phyloP scores from a whole-genome alignment of 2,329 filamentous ascomycete genomes.

The Cytospora leucostoma region DNA sequence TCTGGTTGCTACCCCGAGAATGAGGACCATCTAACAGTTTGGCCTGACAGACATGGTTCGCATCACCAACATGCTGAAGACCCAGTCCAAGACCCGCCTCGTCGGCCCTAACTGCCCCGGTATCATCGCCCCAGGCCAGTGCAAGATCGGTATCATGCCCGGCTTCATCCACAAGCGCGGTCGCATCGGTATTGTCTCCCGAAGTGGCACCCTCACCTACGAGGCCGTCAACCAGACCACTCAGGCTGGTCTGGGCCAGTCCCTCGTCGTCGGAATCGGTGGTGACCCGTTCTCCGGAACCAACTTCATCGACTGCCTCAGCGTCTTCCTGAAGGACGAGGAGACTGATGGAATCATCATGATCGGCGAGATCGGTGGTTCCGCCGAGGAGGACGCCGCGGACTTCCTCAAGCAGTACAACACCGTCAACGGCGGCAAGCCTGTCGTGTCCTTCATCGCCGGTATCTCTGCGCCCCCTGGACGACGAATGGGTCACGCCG shows the following conservation, averaged over 20 bases:
- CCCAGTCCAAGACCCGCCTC: conserved; percentile 93
- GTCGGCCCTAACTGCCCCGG: conserved; percentile 98
- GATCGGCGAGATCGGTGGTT: conserved; percentile 98
- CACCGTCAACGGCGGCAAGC: conserved; percentile 81
- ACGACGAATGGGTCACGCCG: conserved; percentile 97
- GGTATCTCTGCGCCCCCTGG: conserved; percentile 97
- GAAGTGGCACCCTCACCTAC: conserved; percentile 97
- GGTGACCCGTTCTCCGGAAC: conserved; percentile 98
- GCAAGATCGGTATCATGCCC: conserved; percentile 99
- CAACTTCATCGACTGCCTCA: conserved; percentile 99
- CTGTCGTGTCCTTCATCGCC: conserved; percentile 96
- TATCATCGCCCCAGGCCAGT: conserved; percentile 93
- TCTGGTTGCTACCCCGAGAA: neutral
- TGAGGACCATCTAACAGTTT: conserved; percentile 24
- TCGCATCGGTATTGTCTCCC: conserved; percentile 96
- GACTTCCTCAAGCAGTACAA: conserved; percentile 94
- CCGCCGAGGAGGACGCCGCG: conserved; percentile 95
- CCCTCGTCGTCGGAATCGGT: conserved; percentile 95
- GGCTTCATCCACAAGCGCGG: conserved; percentile 99
- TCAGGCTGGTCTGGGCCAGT: conserved; percentile 93
- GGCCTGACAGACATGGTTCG: conserved; percentile 85
- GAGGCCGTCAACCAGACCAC: conserved; percentile 99
- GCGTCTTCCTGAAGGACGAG: conserved; percentile 92
- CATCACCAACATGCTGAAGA: conserved; percentile 97
- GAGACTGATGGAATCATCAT: conserved; percentile 99